These are phyloP conservation scores for Casaregolazyma lundiana DNA, from an alignment of 1,139 yeast genomes.

Conservation along the genomic window DNA sequence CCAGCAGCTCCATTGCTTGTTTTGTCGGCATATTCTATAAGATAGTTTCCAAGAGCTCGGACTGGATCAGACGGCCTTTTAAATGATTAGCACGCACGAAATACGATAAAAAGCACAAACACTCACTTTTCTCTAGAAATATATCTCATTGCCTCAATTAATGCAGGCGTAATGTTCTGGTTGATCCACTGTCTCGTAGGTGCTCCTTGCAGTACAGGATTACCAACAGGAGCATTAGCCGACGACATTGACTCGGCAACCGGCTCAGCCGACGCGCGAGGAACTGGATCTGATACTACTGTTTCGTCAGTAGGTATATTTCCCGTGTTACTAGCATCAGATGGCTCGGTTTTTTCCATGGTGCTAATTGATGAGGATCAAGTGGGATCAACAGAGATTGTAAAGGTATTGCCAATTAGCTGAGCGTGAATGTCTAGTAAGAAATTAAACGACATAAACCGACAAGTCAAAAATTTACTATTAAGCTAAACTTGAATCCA, in stretches of 20 bases:
- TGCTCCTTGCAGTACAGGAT: slow-evolving; percentile 46
- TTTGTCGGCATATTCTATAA: slow-evolving; percentile 39
- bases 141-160: slow-evolving; percentile 65
- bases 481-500: no score
- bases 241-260: not conserved
- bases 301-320: slow-evolving; percentile 1
- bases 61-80: slow-evolving; percentile 63
- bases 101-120: not conserved
- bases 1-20: not conserved
- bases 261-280: slow-evolving; percentile 8
- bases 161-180: slow-evolving; percentile 58
- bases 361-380: no score
- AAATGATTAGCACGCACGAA: slow-evolving; percentile 3
- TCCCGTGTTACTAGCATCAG: not conserved
- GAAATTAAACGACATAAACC: no score
- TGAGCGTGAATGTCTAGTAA: no score
- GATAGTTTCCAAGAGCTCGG: slow-evolving; percentile 62
- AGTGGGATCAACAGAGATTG: no score
- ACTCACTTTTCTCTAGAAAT: slow-evolving; percentile 42
- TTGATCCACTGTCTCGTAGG: slow-evolving; percentile 75
- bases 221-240: slow-evolving; percentile 3
- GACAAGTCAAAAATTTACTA: no score
- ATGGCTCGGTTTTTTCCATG: not conserved
- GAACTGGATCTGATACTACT: slow-evolving; percentile 8
- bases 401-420: no score